These are phyloP conservation scores for Ilex aquifolium DNA, from an alignment of 257 asterid species.

Conservation along the genomic window DNA sequence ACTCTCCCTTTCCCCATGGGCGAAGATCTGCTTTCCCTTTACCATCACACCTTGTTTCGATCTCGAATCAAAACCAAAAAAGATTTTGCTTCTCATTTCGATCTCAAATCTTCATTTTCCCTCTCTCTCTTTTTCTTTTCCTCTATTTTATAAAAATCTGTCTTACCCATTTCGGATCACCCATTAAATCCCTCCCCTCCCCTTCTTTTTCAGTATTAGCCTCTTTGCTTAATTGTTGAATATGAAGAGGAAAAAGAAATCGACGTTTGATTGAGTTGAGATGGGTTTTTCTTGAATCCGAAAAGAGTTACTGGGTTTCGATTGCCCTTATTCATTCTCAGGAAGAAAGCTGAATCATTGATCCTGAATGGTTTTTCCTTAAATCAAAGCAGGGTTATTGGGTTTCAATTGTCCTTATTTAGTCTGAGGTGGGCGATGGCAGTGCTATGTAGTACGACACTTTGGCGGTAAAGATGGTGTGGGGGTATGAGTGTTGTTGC, in stretches of 20 bases:
- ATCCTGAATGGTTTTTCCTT: too few species aligned
- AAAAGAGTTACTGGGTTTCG: too few species aligned
- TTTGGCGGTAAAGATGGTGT: slow-evolving; percentile 61
- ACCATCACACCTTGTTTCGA: too few species aligned
- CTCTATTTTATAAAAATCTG: slow-evolving; percentile 27
- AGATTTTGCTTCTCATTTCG: too few species aligned
- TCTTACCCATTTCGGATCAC: slow-evolving; percentile 44
- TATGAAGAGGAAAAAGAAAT: too few species aligned
- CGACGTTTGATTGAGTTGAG: too few species aligned
- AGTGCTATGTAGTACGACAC: slow-evolving; percentile 58
- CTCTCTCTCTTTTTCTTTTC: slow-evolving; percentile 4
- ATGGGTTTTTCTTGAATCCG: too few species aligned
- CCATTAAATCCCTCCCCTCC: slow-evolving; percentile 14
- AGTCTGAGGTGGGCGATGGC: slow-evolving; percentile 37
- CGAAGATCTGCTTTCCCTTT: slow-evolving; percentile 35
- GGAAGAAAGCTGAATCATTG: too few species aligned
- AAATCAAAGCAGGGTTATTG: too few species aligned
- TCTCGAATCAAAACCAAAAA: too few species aligned
- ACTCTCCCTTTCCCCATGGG: slow-evolving; percentile 57
- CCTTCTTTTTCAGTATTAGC: slow-evolving; percentile 41
- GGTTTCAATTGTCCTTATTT: too few species aligned
- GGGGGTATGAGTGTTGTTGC: slow-evolving; percentile 62
- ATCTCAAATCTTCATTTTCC: slow-evolving; percentile 35
- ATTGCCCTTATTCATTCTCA: too few species aligned
- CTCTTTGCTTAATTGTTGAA: slow-evolving; percentile 10